phyloP scores from a whole-genome alignment of 169 alveolate species.

The Plasmodium gaboni region DNA sequence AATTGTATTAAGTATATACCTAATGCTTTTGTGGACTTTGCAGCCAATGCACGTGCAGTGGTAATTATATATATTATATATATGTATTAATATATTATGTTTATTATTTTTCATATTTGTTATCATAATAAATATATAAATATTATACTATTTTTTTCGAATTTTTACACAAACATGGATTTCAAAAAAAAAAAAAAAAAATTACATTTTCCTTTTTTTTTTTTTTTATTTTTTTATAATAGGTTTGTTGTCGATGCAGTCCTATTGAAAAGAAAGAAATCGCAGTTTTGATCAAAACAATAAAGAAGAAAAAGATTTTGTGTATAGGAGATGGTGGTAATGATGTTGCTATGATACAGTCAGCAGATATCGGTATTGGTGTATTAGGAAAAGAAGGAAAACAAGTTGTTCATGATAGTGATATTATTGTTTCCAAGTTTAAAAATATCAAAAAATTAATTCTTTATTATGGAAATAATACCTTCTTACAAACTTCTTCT shows the following conservation, averaged over 20 bases:
- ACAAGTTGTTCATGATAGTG: conserved; percentile 98
- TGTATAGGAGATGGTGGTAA: conserved; percentile 99
- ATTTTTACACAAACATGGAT: too few relatives aligned
- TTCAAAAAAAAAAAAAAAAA: neutral
- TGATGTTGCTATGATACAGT: conserved; percentile 99
- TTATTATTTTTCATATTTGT: neutral
- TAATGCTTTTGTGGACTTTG: conserved; percentile 70
- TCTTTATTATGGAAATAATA: conserved; percentile 97
- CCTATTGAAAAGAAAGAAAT: conserved; percentile 98
- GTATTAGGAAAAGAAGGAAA: conserved; percentile 97
- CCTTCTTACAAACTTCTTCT: conserved; percentile 94
- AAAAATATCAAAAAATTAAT: conserved; percentile 92
- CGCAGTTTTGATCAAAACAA: conserved; percentile 86
- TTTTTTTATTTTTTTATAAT: conserved; percentile 60
- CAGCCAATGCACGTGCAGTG: conserved; percentile 77
- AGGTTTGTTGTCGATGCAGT: conserved; percentile 98
- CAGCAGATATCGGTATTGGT: conserved; percentile 96
- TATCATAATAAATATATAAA: neutral
- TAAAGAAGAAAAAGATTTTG: conserved; percentile 89
- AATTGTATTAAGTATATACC: conserved; percentile 70
- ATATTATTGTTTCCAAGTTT: conserved; percentile 96
- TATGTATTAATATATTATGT: neutral
- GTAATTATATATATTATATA: conserved; percentile 4
- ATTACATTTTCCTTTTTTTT: neutral
- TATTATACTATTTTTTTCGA: neutral